A percentile compares a stretch with the other conserved stretches of the same genome.
These are phyloP conservation scores for Dillenia suffruticosa DNA, from an alignment of 164 flowering plant genomes.

Conservation along the genomic window DNA sequence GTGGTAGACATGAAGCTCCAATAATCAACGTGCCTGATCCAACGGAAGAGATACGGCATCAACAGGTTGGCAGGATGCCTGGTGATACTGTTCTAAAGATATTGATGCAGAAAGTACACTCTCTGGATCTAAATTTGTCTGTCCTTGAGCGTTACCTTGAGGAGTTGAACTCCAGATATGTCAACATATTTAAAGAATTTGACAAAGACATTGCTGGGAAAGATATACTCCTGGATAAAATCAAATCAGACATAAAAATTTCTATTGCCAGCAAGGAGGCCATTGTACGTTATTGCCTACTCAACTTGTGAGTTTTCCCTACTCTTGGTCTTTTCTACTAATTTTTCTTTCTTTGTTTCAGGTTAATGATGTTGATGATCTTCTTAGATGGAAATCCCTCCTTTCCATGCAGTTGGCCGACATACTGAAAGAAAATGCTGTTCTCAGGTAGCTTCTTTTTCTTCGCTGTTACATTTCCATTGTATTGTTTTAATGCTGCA, in stretches of 20 bases:
- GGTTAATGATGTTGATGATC: conserved; percentile 64
- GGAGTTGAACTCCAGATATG: conserved; percentile 73
- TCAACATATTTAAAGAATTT: conserved; percentile 62
- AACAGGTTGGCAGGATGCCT: conserved; percentile 77
- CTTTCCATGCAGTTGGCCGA: conserved; percentile 63
- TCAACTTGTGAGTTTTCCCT: not conserved
- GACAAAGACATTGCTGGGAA: conserved; percentile 65
- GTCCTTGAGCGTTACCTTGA: conserved; percentile 83
- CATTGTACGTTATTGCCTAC: conserved; percentile 46
- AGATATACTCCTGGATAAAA: conserved; percentile 43
- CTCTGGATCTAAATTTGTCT: conserved; percentile 72
- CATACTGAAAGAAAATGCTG: conserved; percentile 46
- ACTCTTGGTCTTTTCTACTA: not conserved
- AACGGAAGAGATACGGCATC: conserved; percentile 53
- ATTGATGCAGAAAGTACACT: conserved; percentile 87
- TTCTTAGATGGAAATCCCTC: conserved; percentile 68
- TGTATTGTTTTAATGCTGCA: too few species aligned
- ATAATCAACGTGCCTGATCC: conserved; percentile 46
- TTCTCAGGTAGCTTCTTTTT: conserved; percentile 62
- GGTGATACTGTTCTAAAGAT: conserved; percentile 95
- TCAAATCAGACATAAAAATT: conserved; percentile 44
- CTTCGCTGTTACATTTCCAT: not conserved
- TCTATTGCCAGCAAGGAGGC: conserved; percentile 43
- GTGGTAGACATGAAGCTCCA: conserved; percentile 22
- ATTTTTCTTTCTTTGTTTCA: conserved; percentile 25